phyloP scores from a whole-genome alignment of 768 basidiomycete species.

The Leucocoprinus sp. region DNA sequence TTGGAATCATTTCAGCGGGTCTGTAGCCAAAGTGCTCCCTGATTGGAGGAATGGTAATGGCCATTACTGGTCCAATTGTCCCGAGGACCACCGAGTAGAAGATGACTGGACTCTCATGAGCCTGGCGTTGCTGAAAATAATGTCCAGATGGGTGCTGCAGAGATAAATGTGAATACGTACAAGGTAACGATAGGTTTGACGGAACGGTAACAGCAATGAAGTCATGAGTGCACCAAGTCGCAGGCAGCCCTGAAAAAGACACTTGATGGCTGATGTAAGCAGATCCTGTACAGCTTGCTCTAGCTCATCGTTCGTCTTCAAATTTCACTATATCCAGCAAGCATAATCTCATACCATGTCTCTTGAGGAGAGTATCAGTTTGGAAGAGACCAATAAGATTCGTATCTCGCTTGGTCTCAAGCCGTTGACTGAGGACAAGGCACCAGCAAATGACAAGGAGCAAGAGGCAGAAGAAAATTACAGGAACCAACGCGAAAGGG shows the following conservation, averaged over 20 bases:
- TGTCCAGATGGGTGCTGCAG: neutral
- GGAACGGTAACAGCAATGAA: constrained; percentile 37
- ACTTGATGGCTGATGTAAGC: constrained; percentile 8
- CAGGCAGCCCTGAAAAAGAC: constrained; percentile 2
- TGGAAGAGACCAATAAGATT: constrained; percentile 95
- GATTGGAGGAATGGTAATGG: constrained; percentile 70
- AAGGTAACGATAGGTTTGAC: constrained; percentile 44
- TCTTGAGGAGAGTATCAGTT: constrained; percentile 83
- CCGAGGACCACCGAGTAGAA: constrained; percentile 82
- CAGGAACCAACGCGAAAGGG: constrained; percentile 58
- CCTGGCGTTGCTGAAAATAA: constrained; percentile 70
- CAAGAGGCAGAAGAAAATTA: constrained; percentile 86
- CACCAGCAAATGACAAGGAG: constrained; percentile 65
- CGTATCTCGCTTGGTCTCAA: constrained; percentile 91
- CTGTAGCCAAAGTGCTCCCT: constrained; percentile 67
- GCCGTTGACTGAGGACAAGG: constrained; percentile 79
- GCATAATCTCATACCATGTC: constrained; percentile 32
- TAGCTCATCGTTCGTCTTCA: neutral
- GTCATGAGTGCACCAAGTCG: constrained; percentile 26
- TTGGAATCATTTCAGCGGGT: constrained; percentile 61
- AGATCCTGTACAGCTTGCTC: constrained; percentile 8
- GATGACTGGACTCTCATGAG: constrained; percentile 86
- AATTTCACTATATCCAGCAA: constrained; percentile 15
- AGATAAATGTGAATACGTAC: constrained; percentile 17
- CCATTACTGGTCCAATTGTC: constrained; percentile 65